These are phyloP conservation scores for Apiospora koreana DNA, from an alignment of 2,329 filamentous ascomycete genomes.

Conservation along the genomic window DNA sequence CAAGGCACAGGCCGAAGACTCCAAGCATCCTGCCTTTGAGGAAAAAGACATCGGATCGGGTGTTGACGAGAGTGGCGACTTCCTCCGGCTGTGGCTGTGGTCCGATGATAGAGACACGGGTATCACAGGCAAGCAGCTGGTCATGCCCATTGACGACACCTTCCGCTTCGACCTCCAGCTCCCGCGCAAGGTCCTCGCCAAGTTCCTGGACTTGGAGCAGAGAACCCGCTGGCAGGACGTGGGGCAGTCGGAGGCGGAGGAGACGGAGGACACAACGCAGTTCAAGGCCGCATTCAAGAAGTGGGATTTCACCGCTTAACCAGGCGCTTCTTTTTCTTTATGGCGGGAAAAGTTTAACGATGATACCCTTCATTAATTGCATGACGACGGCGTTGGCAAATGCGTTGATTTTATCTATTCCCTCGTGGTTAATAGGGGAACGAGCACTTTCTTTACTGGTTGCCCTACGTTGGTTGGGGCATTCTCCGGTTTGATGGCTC, in stretches of 20 bases:
- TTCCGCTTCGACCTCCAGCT: constrained; percentile 90
- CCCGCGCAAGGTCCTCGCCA: constrained; percentile 82
- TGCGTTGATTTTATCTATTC: not conserved
- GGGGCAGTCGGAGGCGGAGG: constrained; percentile 74
- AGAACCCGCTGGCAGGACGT: constrained; percentile 86
- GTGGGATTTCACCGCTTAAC: constrained; percentile 78
- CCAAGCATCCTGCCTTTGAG: constrained; percentile 53
- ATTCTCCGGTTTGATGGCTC: not conserved
- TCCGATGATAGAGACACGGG: constrained; percentile 53
- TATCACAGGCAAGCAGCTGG: constrained; percentile 67
- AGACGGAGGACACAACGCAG: constrained; percentile 72
- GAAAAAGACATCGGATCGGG: constrained; percentile 51
- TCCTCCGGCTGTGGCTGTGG: constrained; percentile 85
- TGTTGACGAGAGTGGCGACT: constrained; percentile 60
- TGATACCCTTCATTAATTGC: constrained; percentile 28
- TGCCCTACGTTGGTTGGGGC: not conserved
- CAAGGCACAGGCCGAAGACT: constrained; percentile 82
- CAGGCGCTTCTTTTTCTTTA: constrained; percentile 17
- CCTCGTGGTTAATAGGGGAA: not conserved
- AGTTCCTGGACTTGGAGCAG: constrained; percentile 77
- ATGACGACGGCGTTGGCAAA: constrained; percentile 9
- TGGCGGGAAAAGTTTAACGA: constrained; percentile 19
- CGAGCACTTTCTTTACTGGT: not conserved
- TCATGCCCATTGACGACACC: constrained; percentile 71
- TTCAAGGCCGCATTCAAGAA: constrained; percentile 82